Conservation (phyloP, 2,329 filamentous ascomycete species). For the Arthrobotrys entomopaga region DNA sequence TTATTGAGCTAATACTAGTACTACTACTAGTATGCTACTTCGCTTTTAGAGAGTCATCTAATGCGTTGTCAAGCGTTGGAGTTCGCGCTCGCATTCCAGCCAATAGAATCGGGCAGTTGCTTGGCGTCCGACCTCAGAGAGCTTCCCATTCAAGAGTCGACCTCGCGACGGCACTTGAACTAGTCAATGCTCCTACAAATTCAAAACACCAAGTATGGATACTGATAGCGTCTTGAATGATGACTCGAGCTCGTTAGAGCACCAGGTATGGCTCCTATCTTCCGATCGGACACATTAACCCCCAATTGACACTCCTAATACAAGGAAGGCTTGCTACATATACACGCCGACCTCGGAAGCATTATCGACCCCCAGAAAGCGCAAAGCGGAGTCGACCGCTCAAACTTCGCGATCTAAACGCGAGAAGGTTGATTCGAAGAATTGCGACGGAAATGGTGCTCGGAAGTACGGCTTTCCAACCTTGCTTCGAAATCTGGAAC, state of each 20-base stretch:
- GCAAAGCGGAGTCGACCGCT: constrained; percentile 58
- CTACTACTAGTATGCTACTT: too few species aligned
- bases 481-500: constrained; percentile 69
- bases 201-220: constrained; percentile 36
- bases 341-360: constrained; percentile 59
- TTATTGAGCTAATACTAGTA: too few species aligned
- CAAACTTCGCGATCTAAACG: constrained; percentile 53
- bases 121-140: constrained; percentile 33
- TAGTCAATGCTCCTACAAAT: constrained; percentile 9
- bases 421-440: constrained; percentile 43
- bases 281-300: constrained; percentile 27
- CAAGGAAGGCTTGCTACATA: constrained; percentile 61
- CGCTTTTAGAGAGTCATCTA: too few species aligned
- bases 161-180: constrained; percentile 30
- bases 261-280: constrained; percentile 41
- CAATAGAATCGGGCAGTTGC: constrained; percentile 1
- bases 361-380: constrained; percentile 61
- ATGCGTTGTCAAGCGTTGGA: constrained; percentile 41
- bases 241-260: constrained; percentile 45
- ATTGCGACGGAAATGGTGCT: constrained; percentile 30
- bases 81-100: constrained; percentile 16
- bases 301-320: constrained; percentile 31
- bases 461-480: constrained; percentile 64
- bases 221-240: constrained; percentile 48
- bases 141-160: constrained; percentile 52